Evolutionary conservation across 2,329 filamentous ascomycete genomes (phyloP), one percentile per base, ranked within the genome.

Genomic region (Penicillium psychrosexuale): DNA sequence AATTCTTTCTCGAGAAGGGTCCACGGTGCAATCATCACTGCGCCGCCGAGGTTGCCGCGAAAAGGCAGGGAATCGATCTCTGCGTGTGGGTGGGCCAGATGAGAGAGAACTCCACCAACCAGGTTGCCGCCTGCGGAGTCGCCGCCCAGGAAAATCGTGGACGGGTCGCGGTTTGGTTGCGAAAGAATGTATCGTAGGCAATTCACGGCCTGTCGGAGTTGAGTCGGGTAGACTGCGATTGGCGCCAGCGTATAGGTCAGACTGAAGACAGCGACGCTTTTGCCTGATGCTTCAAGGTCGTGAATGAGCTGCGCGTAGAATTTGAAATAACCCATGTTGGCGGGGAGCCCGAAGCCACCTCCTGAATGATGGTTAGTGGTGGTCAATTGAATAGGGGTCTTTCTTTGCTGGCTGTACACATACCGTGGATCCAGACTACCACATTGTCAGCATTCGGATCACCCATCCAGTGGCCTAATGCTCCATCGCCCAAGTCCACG

Each of bases 161-260:
- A 62, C 1, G 73, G 68, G 72, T 68, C 62, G 31, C 71, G 72
- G 47, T 64, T 56, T 31, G 67, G 63, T n/a, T 69, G 60, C 3
- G 64, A 52, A 24, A 76, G 58, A 17, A 78, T 65, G 59, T 78
- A 72, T 36, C 72, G 72, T 19, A 77, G 65, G 2, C 69, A 70
- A 37, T 69, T 69, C 22, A 76, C 73, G 1, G 73, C 73, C 57
- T 78, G 72, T 30, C 66, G 67, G 17, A 78, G 63, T 54, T 78
- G 76, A 1, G 69, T 75, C 4, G 77, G 77, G 51, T 78, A 79
- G 1, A 69, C 69, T 7, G 69, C 75, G 11, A 69, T 59, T 0
- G 77, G 77, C 0, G 82, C 77, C n/a, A 86, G 77, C 27, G 80
- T 80, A 68, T 87, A 87, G 37, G 79, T 78, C n/a, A 84, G 74